Base-by-base conservation (phyloP, 441 rosid genomes). In the Brassica balearica region DNA sequence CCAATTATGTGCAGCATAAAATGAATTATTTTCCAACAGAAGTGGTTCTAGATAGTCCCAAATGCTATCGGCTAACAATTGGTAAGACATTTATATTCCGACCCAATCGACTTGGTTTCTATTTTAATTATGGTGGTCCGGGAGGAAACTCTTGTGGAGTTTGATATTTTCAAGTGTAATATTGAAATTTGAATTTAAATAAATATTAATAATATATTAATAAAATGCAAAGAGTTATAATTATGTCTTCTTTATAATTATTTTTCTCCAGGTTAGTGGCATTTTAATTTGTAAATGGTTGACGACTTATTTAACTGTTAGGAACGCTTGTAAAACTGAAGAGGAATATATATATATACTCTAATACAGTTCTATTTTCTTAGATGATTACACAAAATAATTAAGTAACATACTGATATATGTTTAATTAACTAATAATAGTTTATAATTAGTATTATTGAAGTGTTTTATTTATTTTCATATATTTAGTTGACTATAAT, bases 301-400 rank as follows among this genome's bases (percentile, higher is more conserved):
- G 20, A 15, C 7, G 60, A 8, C n/a, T 20, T 20, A 20, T 58
- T 58, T 22, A 15, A 55, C 23, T 55, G 61, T 55, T 55, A 55
- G 23, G 56, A 14, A n/a, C 56, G 8, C n/a, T 48, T n/a, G 8
- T 51, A 51, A 51, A 51, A 51, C 56, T 51, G 2, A 12, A 51
- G 56, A 51, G 56, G 23, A 55, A 36, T 34, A 34, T 5, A 36
- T 36, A 36, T 36, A 36, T 36, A 36, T 7, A 36, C 43, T 36
- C 43, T 36, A 36, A 36, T 36, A 36, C 43, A 36, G 43, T 36
- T 36, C 8, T 93, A 92, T 88, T 25, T 25, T 25, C 27, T 25
- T 25, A 25, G 27, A 25, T 25, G 27, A 25, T 25, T 25, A 25
- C 27, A 25, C 27, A 25, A 25, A 25, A 25, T 25, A 25, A 25